Evolutionary conservation across 495 filamentous ascomycete species (phyloP).

Genomic region (Aspergillus coremiiformis): DNA sequence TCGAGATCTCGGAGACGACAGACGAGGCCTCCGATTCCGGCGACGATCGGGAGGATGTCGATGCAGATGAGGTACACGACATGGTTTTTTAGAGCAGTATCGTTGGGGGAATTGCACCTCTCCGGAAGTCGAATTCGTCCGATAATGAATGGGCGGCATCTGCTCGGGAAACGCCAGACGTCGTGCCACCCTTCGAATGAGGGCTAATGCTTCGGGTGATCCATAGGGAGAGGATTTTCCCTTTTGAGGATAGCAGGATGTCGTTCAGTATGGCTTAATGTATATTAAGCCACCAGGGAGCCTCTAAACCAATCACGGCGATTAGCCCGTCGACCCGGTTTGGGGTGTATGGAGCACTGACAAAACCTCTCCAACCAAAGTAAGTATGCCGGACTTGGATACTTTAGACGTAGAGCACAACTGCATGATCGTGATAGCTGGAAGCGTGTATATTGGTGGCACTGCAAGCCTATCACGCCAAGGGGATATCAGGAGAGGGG

Average conservation of each 20-base stretch:
- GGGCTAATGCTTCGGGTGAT: not conserved
- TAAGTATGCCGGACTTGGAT: not conserved
- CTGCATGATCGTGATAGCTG: not conserved
- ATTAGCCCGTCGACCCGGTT: not conserved
- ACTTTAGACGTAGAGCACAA: not conserved
- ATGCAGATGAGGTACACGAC: not conserved
- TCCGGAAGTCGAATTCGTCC: not conserved
- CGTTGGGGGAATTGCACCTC: not conserved
- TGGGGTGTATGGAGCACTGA: not conserved
- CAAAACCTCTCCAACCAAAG: not conserved
- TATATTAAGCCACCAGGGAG: not conserved
- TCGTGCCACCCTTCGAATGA: not conserved
- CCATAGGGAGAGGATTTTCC: not conserved
- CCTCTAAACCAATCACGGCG: not conserved
- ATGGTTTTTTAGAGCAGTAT: not conserved
- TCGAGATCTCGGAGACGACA: not conserved
- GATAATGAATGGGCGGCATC: not conserved
- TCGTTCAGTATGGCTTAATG: not conserved
- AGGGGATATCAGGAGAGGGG: too few relatives aligned
- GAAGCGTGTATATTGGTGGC: not conserved
- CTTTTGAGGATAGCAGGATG: not conserved
- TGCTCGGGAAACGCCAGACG: not conserved
- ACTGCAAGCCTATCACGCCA: too few relatives aligned
- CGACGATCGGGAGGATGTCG: not conserved
- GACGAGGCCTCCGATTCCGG: not conserved